Percentiles rank a stretch among this genome's conserved stretches.
Evolutionary conservation across 208 protist species (phyloP).

Genomic region (Naegleria lovaniensis): DNA sequence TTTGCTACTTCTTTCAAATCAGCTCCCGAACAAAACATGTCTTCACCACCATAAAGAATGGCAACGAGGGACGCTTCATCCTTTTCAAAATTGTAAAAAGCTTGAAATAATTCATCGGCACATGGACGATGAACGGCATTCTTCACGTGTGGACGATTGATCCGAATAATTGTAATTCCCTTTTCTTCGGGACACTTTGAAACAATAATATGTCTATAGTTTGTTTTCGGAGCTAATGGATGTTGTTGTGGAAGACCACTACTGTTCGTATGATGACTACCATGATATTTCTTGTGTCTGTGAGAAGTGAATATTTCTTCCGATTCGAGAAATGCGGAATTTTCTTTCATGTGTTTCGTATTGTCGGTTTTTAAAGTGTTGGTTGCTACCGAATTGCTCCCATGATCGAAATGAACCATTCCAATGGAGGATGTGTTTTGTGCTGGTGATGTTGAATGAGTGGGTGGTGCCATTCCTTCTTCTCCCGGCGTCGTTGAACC

Average conservation of each 20-base stretch:
- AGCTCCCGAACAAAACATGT: conserved; percentile 39
- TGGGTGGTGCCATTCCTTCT: too few relatives aligned
- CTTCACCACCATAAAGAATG: conserved; percentile 28
- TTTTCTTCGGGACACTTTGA: neutral
- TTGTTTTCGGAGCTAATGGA: neutral
- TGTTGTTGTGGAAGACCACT: neutral
- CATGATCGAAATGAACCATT: too few relatives aligned
- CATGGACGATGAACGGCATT: neutral
- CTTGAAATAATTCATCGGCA: neutral
- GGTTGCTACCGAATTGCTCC: too few relatives aligned
- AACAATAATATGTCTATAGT: neutral
- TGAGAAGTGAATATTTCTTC: neutral
- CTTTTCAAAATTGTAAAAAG: conserved; percentile 33
- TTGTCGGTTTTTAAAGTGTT: too few relatives aligned
- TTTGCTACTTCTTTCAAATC: conserved; percentile 32
- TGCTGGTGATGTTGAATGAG: too few relatives aligned
- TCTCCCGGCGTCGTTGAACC: too few relatives aligned
- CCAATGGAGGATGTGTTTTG: too few relatives aligned
- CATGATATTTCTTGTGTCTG: neutral
- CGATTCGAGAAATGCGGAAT: neutral
- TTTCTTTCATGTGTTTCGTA: too few relatives aligned
- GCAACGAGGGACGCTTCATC: conserved; percentile 22
- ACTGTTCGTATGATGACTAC: neutral
- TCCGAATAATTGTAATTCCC: neutral
- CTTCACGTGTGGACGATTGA: neutral